These are phyloP conservation scores for Lentinula guzmanii DNA, from an alignment of 768 basidiomycete genomes.

Conservation along the genomic window DNA sequence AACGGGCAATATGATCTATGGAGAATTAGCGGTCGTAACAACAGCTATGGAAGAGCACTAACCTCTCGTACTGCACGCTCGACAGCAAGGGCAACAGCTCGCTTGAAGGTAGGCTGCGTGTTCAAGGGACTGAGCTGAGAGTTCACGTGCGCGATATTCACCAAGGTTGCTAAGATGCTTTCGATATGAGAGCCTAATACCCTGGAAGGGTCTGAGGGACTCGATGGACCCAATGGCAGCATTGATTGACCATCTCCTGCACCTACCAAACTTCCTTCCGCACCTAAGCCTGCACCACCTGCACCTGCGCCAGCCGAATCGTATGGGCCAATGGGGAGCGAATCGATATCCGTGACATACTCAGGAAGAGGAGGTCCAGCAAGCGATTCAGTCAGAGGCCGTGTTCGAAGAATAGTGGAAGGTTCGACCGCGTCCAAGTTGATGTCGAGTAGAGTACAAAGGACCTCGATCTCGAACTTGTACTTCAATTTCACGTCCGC, in stretches of 20 bases:
- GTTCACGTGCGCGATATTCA: slow-evolving; percentile 71
- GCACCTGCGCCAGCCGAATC: slow-evolving; percentile 43
- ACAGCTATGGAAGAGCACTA: slow-evolving; percentile 12
- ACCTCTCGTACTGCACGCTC: slow-evolving; percentile 95
- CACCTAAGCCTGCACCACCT: background rate
- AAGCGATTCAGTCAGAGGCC: slow-evolving; percentile 56
- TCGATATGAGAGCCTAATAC: slow-evolving; percentile 76
- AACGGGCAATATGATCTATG: slow-evolving; percentile 90
- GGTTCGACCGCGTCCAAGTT: slow-evolving; percentile 82
- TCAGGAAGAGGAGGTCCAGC: slow-evolving; percentile 66
- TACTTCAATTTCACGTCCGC: slow-evolving; percentile 94
- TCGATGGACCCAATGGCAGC: slow-evolving; percentile 52
- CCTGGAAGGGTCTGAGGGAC: slow-evolving; percentile 59
- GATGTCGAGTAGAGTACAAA: slow-evolving; percentile 89
- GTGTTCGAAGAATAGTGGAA: slow-evolving; percentile 73
- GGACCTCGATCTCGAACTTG: slow-evolving; percentile 97
- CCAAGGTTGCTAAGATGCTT: slow-evolving; percentile 64
- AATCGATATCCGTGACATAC: slow-evolving; percentile 75
- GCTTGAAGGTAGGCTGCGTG: slow-evolving; percentile 79
- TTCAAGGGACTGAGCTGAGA: slow-evolving; percentile 70
- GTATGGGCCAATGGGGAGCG: slow-evolving; percentile 71
- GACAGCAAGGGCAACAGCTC: slow-evolving; percentile 84
- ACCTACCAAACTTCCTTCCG: background rate
- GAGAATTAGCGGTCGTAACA: background rate
- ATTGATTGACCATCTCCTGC: slow-evolving; percentile 44